Conservation (phyloP, 2,329 filamentous ascomycete species). For the Pseudogymnoascus sp. region DNA sequence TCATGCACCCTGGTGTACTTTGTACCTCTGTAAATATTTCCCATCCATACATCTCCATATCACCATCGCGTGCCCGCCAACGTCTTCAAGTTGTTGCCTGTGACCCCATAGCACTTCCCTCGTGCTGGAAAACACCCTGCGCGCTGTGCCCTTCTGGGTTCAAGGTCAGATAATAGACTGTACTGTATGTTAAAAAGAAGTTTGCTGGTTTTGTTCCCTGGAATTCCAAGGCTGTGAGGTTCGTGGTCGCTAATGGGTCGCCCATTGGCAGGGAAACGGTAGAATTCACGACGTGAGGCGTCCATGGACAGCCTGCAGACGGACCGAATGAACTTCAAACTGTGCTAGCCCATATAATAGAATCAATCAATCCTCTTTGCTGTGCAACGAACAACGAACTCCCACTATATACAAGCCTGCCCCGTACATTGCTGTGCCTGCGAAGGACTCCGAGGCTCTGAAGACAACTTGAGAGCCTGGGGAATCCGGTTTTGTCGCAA, state of each 20-base stretch:
- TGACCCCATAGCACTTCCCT: neutral
- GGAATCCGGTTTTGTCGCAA: conserved; percentile 1
- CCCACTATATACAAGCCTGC: neutral
- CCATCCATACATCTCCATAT: conserved; percentile 3
- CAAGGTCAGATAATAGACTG: neutral
- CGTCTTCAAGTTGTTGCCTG: neutral
- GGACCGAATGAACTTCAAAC: conserved; percentile 3
- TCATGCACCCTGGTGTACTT: conserved; percentile 6
- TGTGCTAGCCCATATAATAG: neutral
- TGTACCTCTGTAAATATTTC: conserved; percentile 7
- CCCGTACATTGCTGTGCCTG: neutral
- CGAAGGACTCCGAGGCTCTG: neutral
- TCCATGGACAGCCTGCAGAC: conserved; percentile 2
- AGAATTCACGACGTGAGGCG: conserved; percentile 6
- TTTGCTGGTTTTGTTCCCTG: neutral
- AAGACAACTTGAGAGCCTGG: neutral
- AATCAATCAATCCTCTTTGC: conserved; percentile 1
- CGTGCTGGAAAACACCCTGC: neutral
- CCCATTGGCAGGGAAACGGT: conserved; percentile 8
- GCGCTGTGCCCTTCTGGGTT: neutral
- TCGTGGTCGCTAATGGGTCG: conserved; percentile 7
- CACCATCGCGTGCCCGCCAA: conserved; percentile 7
- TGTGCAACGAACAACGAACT: neutral
- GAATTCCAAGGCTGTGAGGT: conserved; percentile 4
- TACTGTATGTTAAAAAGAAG: neutral